Evolutionary conservation across 2,329 filamentous ascomycete genomes (phyloP).

Genomic region (Endoconidiophora polonica): DNA sequence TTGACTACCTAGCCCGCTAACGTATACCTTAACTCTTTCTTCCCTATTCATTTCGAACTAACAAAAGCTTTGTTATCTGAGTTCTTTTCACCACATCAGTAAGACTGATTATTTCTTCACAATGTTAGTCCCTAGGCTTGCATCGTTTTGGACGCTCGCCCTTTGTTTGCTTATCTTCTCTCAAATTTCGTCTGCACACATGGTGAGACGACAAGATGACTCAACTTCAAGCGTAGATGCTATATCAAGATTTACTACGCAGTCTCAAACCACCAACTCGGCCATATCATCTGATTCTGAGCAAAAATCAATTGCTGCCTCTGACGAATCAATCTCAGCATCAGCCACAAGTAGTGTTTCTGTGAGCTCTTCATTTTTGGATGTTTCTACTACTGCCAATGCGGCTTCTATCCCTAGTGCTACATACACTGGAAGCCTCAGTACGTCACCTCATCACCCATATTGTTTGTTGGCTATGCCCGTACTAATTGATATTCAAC

Average conservation of each 20-base stretch:
- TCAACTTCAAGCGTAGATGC: not conserved
- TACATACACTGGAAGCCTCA: slow-evolving; percentile 2
- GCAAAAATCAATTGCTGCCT: not conserved
- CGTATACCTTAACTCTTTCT: no score
- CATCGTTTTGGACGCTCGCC: slow-evolving; percentile 15
- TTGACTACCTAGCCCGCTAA: no score
- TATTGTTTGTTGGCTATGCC: not conserved
- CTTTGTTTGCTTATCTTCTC: slow-evolving; percentile 25
- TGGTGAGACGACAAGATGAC: slow-evolving; percentile 22
- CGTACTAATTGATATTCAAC: not conserved
- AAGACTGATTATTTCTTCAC: not conserved
- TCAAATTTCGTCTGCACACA: slow-evolving; percentile 22
- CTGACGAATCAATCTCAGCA: not conserved
- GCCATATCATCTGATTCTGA: not conserved
- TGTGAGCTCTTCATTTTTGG: not conserved
- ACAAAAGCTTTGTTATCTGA: no score
- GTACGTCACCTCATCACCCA: not conserved
- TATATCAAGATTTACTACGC: no score
- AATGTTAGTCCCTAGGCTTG: slow-evolving; percentile 7
- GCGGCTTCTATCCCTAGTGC: not conserved
- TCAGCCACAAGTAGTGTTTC: not conserved
- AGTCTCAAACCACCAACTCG: no score
- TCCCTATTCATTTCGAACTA: no score
- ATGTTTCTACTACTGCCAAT: not conserved
- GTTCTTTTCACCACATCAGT: no score